Base-by-base conservation (phyloP, 805 yeast species). In the Deakozyma indianensis region DNA sequence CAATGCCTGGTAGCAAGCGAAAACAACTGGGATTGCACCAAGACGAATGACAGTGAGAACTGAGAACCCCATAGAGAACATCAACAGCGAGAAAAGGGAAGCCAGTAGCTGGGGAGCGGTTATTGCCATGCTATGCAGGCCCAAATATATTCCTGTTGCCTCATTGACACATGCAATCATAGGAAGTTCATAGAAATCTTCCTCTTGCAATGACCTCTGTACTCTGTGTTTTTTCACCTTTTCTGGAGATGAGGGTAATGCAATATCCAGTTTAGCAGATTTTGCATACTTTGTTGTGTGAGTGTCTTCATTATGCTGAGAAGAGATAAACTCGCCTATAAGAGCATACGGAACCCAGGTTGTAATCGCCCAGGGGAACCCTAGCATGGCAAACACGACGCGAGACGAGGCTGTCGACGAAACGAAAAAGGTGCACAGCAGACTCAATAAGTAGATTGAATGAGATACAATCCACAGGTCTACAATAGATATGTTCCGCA, bases 271-370 rank as follows among this genome's bases (percentile, higher is more conserved):
- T 32, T 32, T 32, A 14, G 16, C 16, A n/a, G 38, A 32, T 7
- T 7, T 20, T 9, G 11, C 11, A 20, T 32, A 32, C 18, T 32
- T 7, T 7, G 38, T n/a, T 9, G 11, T n/a, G 7, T 25, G 28
- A n/a, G 38, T 5, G 16, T 32, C 18, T 32, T 32, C 38, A 32
- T 7, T 4, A n/a, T 32, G 38, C 18, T 32, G 38, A 11, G 38
- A 32, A 9, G 38, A 32, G 38, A 32, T 32, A n/a, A 32, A 32
- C 38, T 75, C 78, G 28, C 79, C 73, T 9, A 78, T 75, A 29
- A 78, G 54, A 1, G 76, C 77, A 57, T 75, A 78, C 4, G 83
- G 83, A 2, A 78, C 77, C 83, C 83, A 78, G n/a, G 75, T 64
- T 0, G 81, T 78, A 48, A 67, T 67, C 1, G 83, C 82, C 83